Base-by-base conservation (phyloP, 1,284 basidiomycete genomes). In the Pholiota adiposa region DNA sequence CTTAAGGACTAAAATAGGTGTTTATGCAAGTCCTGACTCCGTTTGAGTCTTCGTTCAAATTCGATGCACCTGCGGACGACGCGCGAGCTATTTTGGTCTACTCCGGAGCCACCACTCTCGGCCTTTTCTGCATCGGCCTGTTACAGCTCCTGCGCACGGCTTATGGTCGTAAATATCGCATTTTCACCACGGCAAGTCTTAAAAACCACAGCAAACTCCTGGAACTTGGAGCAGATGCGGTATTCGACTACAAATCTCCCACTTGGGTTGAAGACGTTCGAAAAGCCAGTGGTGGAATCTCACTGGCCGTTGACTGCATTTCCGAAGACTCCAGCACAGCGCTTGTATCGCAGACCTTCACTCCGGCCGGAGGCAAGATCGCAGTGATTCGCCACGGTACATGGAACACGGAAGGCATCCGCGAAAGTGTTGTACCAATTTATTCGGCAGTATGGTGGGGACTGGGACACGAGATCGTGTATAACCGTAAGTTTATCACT, bases 391-490 rank as follows among this genome's bases (percentile, higher is more conserved):
- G 70, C 5, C 65, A 63, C n/a, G 49, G 61, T 1, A 59, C 67
- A 2, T 72, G 73, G 73, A 58, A 56, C 43, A 66, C 66, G 25
- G 65, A 68, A 8, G 64, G 62, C 8, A 61, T 73, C 9, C 63
- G 69, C 46, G 52, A 62, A 9, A 67, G 68, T 18, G 72, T 74
- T 1, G 63, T 27, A 5, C 68, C 72, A 5, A 59, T 70, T 2
- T 74, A 73, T 56, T 71, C 69, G 19, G 69, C 71, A 6, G 73
- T 67, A 2, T 75, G 74, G 72, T 60, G 54, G n/a, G 74, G 73
- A 14, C 65, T 75, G 21, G 73, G 73, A 7, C 66, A 72, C 51
- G 72, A 72, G n/a, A 55, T 65, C 18, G 5, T 50, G 0, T 61
- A 59, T 21, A 59, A 64, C 31, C 25, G 65, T 63, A 38, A 40